phyloP scores from a whole-genome alignment of 208 protist genomes.

The Leishmania major region DNA sequence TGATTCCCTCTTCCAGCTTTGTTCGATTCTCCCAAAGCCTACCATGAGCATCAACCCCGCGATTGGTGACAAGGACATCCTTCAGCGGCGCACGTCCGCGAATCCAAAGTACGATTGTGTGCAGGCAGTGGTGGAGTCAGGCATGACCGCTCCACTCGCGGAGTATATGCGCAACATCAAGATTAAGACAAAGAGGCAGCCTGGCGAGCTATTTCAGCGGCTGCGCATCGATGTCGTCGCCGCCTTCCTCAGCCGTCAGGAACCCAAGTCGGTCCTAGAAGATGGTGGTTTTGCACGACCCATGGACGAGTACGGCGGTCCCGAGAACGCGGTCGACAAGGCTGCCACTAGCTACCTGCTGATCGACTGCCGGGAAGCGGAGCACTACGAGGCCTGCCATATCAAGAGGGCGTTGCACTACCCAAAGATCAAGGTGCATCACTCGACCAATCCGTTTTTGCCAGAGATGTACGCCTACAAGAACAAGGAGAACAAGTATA shows the following conservation, averaged over 20 bases:
- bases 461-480: constrained; percentile 87
- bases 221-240: constrained; percentile 54
- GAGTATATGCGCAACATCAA: constrained; percentile 55
- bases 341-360: constrained; percentile 58
- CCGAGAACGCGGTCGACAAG: constrained; percentile 16
- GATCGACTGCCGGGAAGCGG: constrained; percentile 76
- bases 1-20: not conserved
- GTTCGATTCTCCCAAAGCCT: not conserved
- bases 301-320: constrained; percentile 83
- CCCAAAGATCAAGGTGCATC: constrained; percentile 68
- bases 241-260: constrained; percentile 38
- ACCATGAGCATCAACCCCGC: constrained; percentile 58
- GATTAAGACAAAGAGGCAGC: constrained; percentile 47
- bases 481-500: constrained; percentile 84
- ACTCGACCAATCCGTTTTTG: constrained; percentile 79
- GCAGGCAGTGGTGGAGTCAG: constrained; percentile 81
- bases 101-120: constrained; percentile 73
- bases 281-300: constrained; percentile 83
- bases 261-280: constrained; percentile 30
- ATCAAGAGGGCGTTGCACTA: constrained; percentile 85
- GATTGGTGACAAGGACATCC: constrained; percentile 79
- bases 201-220: constrained; percentile 81
- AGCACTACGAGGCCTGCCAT: constrained; percentile 83
- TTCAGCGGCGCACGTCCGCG: constrained; percentile 37
- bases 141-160: constrained; percentile 75